phyloP scores from a whole-genome alignment of 176 grass and related monocot species.

The Oryza officinalis region DNA sequence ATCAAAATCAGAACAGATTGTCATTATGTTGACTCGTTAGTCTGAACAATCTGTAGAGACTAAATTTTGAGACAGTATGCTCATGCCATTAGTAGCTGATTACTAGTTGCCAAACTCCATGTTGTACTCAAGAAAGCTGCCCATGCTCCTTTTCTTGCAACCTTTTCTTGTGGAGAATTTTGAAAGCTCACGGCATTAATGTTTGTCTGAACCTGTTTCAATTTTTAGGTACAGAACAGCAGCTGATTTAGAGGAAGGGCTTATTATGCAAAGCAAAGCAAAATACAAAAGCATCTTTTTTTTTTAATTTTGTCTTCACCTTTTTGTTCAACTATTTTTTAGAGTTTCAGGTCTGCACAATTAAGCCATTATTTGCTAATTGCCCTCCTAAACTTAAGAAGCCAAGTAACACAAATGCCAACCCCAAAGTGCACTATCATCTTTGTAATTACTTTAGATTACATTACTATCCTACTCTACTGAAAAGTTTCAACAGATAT shows the following conservation, averaged over 20 bases:
- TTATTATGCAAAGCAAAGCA: not conserved
- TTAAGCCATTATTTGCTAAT: not conserved
- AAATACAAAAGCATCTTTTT: not conserved
- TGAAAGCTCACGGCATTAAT: not conserved
- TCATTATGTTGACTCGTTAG: slow-evolving; percentile 10
- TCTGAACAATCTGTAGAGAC: slow-evolving; percentile 7
- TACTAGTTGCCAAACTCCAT: slow-evolving; percentile 18
- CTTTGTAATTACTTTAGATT: not conserved
- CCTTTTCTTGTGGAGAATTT: not conserved
- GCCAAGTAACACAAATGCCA: not conserved
- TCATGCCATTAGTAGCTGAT: not conserved
- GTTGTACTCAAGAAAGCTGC: not conserved
- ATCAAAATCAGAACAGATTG: slow-evolving; percentile 30
- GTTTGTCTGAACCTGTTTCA: not conserved
- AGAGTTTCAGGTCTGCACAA: not conserved
- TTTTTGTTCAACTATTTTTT: not conserved
- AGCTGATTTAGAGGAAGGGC: not conserved
- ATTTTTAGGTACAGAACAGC: not conserved
- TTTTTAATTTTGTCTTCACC: no score
- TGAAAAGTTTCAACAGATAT: not conserved
- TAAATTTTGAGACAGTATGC: slow-evolving; percentile 11
- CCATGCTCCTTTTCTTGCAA: not conserved
- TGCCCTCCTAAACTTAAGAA: not conserved
- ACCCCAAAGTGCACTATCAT: not conserved
- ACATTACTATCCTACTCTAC: not conserved